Base-by-base conservation (phyloP, 768 basidiomycete species). In the Lactifluus echinatus region DNA sequence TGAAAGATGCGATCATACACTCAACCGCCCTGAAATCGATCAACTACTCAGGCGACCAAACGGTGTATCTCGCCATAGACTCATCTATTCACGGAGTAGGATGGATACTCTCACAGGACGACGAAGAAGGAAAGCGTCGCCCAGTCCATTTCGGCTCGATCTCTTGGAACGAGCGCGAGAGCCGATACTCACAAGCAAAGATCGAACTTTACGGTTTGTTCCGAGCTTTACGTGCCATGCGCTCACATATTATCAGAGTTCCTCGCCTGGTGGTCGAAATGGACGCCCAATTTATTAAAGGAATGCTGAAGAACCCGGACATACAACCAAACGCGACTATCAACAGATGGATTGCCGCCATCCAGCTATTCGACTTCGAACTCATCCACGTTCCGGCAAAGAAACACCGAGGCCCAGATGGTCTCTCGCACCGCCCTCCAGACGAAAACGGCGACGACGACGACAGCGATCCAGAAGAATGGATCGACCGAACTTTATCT, bases 281-380 rank as follows among this genome's bases (percentile, higher is more conserved):
- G n/a, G n/a, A n/a, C n/a, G n/a, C 0, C 0, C 61, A 65, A 5
- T 77, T 73, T 53, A 68, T 76, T 29, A 64, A 66, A 23, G 74
- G 71, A 0, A 76, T 75, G 73, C 51, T 76, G 0, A 71, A 71
- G 26, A 71, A 74, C 34, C 74, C 72, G 0, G 72, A 74, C 24
- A 57, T 73, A 0, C 67, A 71, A 3, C 74, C 74, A 0, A 73
- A 67, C 36, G 67, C 71, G 2, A 59, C 69, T 0, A 68, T 75
- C 2, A 77, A 77, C 44, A 48, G 71, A 8, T 78, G 0, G n/a
- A n/a, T n/a, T n/a, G n/a, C n/a, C n/a, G n/a, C n/a, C n/a, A n/a
- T n/a, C n/a, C n/a, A n/a, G n/a, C 53, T 74, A 0, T 76, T 74
- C 55, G 57, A 70, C 37, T 74, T 75, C 63, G 61, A 59, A 2